Conservation (phyloP, 139 green algal genomes). For the Zygnema cylindricum region DNA sequence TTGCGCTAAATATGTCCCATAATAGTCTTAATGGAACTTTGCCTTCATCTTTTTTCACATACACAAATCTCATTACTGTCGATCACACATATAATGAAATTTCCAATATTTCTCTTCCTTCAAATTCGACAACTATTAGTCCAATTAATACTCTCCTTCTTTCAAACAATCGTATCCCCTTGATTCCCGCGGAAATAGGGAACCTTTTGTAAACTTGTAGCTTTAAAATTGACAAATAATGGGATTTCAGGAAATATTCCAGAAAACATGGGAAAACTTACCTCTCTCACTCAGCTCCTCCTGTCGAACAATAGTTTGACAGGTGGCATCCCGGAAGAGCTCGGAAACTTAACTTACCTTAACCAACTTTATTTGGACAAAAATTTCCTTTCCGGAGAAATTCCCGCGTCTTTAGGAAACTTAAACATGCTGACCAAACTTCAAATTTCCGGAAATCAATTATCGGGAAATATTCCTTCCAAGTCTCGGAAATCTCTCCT, state of each 20-base stretch:
- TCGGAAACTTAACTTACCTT: background rate
- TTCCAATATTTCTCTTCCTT: background rate
- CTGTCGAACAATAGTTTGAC: background rate
- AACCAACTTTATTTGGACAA: background rate
- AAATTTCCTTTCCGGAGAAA: background rate
- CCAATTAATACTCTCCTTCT: background rate
- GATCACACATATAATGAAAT: background rate
- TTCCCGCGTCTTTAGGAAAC: constrained; percentile 14
- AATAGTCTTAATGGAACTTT: constrained; percentile 16
- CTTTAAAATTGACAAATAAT: background rate
- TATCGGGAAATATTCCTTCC: constrained; percentile 24
- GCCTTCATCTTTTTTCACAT: background rate
- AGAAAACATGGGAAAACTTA: background rate
- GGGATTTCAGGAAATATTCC: background rate
- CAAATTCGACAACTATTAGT: background rate
- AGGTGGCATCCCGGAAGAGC: constrained; percentile 7
- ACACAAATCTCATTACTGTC: background rate
- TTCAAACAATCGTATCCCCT: background rate
- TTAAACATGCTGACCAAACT: constrained; percentile 9
- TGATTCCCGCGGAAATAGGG: background rate
- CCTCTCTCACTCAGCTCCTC: background rate
- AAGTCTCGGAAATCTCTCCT: constrained; percentile 6
- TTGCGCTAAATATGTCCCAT: background rate
- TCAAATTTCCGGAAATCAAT: background rate
- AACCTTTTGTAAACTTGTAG: background rate